Evolutionary conservation across 1,284 basidiomycete species (phyloP).

Genomic region (Fomitopsis schrenkii): DNA sequence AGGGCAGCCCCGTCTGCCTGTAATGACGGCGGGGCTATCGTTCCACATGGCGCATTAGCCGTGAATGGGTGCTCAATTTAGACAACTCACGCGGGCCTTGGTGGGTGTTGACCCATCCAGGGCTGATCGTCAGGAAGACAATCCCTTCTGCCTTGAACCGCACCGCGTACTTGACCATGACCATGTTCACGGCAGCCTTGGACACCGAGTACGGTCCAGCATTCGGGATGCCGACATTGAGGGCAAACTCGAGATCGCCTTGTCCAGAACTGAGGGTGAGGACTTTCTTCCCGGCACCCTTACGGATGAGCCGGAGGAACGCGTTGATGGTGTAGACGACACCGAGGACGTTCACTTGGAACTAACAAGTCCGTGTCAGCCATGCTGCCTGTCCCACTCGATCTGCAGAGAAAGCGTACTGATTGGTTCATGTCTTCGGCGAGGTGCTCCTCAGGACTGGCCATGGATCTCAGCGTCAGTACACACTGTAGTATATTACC

Average conservation of each 20-base stretch:
- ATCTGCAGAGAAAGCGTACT: conserved; percentile 4
- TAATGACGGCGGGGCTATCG: conserved; percentile 20
- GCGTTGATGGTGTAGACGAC: conserved; percentile 32
- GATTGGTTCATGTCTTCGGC: conserved; percentile 19
- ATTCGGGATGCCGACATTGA: conserved; percentile 9
- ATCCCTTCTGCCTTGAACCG: conserved; percentile 33
- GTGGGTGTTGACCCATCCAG: conserved; percentile 33
- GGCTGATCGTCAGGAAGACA: conserved; percentile 32
- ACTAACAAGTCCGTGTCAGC: conserved; percentile 7
- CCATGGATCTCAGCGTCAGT: neutral
- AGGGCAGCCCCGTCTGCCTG: conserved; percentile 13
- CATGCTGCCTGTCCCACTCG: neutral
- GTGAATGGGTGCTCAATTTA: neutral
- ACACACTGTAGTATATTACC: neutral
- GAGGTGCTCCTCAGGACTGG: conserved; percentile 13
- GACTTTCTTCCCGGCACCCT: conserved; percentile 34
- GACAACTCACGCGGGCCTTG: conserved; percentile 9
- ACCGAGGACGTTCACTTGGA: conserved; percentile 34
- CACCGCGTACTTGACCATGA: conserved; percentile 33
- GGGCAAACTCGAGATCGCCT: conserved; percentile 26
- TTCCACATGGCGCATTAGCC: neutral
- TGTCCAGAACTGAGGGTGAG: conserved; percentile 29
- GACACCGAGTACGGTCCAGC: conserved; percentile 29
- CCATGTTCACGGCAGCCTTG: conserved; percentile 37
- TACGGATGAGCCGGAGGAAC: conserved; percentile 33